Evolutionary conservation across 371 early-diverging fungal species (phyloP).

Genomic region (Mortierella sp.): DNA sequence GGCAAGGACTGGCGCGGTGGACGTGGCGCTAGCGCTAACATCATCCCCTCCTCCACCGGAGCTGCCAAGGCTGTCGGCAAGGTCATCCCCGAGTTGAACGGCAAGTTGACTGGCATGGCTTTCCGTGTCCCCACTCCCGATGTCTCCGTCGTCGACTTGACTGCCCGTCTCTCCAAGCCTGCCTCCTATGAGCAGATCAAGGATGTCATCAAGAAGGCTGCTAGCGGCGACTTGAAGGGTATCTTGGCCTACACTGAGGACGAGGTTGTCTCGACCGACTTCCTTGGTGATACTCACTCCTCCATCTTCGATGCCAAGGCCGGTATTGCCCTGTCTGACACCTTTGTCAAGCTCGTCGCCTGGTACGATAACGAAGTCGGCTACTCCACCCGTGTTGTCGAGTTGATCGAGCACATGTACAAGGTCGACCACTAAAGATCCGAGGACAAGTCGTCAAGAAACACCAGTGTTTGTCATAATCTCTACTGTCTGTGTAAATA

Average conservation of each 20-base stretch:
- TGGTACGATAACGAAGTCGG: constrained; percentile 97
- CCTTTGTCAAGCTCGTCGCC: constrained; percentile 98
- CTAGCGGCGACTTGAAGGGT: constrained; percentile 88
- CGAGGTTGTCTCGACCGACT: constrained; percentile 97
- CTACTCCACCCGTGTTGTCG: constrained; percentile 94
- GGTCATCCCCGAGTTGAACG: constrained; percentile 97
- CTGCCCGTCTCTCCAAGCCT: constrained; percentile 89
- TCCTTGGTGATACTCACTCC: constrained; percentile 91
- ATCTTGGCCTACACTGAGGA: constrained; percentile 97
- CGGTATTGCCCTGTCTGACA: constrained; percentile 95
- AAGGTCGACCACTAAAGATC: constrained; percentile 17
- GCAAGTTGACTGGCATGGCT: constrained; percentile 99
- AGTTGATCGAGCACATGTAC: constrained; percentile 86
- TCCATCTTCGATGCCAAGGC: constrained; percentile 98
- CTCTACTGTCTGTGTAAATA: too few relatives aligned
- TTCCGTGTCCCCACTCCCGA: constrained; percentile 98
- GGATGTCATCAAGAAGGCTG: constrained; percentile 83
- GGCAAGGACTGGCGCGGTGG: constrained; percentile 98
- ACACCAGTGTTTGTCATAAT: too few relatives aligned
- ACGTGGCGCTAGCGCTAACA: constrained; percentile 97
- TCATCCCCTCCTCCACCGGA: constrained; percentile 99
- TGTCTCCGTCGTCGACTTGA: constrained; percentile 99
- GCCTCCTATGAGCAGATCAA: constrained; percentile 94
- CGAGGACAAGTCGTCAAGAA: too few relatives aligned
- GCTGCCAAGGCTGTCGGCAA: constrained; percentile 99